Base-by-base conservation (phyloP, 2,329 filamentous ascomycete genomes). In the Daldinia sp. region DNA sequence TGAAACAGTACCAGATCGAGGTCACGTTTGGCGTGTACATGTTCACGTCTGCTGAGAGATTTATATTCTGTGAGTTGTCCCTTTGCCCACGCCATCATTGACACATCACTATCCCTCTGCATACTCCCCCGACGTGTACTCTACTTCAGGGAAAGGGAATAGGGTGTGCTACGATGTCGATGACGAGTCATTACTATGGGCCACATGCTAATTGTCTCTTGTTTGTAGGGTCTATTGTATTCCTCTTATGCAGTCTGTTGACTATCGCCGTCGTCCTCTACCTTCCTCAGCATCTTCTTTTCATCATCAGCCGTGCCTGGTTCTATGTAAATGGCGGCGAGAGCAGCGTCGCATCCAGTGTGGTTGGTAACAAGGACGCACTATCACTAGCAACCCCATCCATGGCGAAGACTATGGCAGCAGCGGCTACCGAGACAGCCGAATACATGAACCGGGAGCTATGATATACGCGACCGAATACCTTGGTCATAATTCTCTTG, bases 1-100 rank as follows among this genome's bases (percentile, higher is more conserved):
- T 94, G 78, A 99, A 99, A 85, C 89, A 94, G 77, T 97, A 98
- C 83, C 95, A 98, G 83, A 93, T 98, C 77, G 95, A 99, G 81
- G 94, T 98, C 77, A 97, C 94, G 10, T 95, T 96, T 79, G 90
- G 91, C 64, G 86, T 98, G 23, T 98, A 99, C 84, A 98, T 99
- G 91, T 90, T 97, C 72, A 97, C 94, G 34, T 91, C 93, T 1
- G 93, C 91, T 53, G 95, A 99, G 83, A 97, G 97, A 78, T 94
- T 97, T 79, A 90, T 97, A 72, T 96, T 98, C 80, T 98, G 95
- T 98, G 85, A 60, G 93, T 79, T 17, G 6, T 30, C 29, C n/a
- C 27, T 34, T 27, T 13, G 7, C 27, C 5, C 27, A 35, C 10
- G 9, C 23, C n/a, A 11, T 13, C n/a, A 35, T 50, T 50, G 54